These are phyloP conservation scores for Penicillium griseofulvum DNA, from an alignment of 2,329 filamentous ascomycete species.

Conservation along the genomic window DNA sequence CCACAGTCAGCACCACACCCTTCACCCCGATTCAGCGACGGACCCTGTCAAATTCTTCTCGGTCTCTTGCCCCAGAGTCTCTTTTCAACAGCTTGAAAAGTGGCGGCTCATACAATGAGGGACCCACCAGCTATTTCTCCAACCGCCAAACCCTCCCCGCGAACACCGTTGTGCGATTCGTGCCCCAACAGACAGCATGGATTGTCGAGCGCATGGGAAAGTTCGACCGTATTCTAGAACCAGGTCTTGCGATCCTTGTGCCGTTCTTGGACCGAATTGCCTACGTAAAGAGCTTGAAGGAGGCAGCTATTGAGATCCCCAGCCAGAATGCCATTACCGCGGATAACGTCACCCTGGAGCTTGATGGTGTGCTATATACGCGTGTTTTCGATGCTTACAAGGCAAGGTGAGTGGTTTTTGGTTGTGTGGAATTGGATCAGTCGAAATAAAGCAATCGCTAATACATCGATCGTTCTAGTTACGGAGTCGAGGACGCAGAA, in stretches of 20 bases:
- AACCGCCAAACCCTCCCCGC: slow-evolving; percentile 70
- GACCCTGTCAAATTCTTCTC: slow-evolving; percentile 32
- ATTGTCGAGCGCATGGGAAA: slow-evolving; percentile 99
- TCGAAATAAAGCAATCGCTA: background rate
- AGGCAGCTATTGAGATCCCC: slow-evolving; percentile 92
- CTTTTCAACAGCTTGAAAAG: slow-evolving; percentile 33
- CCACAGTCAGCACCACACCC: slow-evolving; percentile 13
- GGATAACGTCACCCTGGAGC: slow-evolving; percentile 94
- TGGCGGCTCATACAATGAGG: slow-evolving; percentile 25
- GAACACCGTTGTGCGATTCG: slow-evolving; percentile 93
- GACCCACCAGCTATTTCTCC: slow-evolving; percentile 72
- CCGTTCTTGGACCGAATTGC: slow-evolving; percentile 94
- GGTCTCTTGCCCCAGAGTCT: slow-evolving; percentile 31
- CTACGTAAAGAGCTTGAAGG: slow-evolving; percentile 97
- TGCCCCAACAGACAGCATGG: slow-evolving; percentile 99
- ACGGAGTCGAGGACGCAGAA: slow-evolving; percentile 96
- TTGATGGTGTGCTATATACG: slow-evolving; percentile 94
- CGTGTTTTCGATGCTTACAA: slow-evolving; percentile 98
- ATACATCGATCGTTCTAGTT: slow-evolving; percentile 54
- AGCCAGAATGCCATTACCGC: slow-evolving; percentile 97
- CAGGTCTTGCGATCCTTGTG: slow-evolving; percentile 82
- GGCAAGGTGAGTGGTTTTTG: slow-evolving; percentile 65
- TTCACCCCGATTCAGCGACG: slow-evolving; percentile 28
- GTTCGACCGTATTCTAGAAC: slow-evolving; percentile 89
- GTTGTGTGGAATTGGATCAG: slow-evolving; percentile 4